These are phyloP conservation scores for Phialophora chinensis DNA, from an alignment of 2,329 filamentous ascomycete genomes.

Conservation along the genomic window DNA sequence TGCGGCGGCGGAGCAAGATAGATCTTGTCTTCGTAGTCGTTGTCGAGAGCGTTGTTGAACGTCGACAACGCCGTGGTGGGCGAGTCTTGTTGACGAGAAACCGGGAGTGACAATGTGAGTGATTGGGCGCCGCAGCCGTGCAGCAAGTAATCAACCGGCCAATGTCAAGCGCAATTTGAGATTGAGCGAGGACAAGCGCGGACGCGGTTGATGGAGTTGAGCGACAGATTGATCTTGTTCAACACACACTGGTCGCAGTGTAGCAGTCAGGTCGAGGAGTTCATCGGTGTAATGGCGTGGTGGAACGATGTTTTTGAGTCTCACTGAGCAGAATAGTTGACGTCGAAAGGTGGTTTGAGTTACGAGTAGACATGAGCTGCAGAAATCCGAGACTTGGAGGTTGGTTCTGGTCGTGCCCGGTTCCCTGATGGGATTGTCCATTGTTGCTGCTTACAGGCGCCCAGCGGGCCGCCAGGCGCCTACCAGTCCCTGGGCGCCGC, in stretches of 20 bases:
- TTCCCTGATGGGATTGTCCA: constrained; percentile 8
- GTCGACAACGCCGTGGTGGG: constrained; percentile 54
- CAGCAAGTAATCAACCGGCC: constrained; percentile 18
- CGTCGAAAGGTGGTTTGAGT: background rate
- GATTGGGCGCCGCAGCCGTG: constrained; percentile 24
- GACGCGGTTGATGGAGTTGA: background rate
- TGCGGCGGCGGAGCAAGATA: constrained; percentile 50
- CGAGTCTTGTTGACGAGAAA: constrained; percentile 32
- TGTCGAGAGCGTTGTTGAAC: constrained; percentile 31
- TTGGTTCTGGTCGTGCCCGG: background rate
- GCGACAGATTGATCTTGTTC: constrained; percentile 5
- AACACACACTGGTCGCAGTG: background rate
- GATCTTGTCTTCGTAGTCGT: constrained; percentile 49
- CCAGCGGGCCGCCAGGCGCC: constrained; percentile 4
- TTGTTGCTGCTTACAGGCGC: constrained; percentile 18
- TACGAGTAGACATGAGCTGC: background rate
- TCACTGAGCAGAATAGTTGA: constrained; percentile 14
- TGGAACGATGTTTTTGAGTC: constrained; percentile 12
- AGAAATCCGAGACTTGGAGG: constrained; percentile 1
- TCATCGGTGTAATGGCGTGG: background rate
- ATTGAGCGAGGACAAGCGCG: constrained; percentile 16
- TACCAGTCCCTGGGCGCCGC: background rate
- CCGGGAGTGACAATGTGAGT: constrained; percentile 26
- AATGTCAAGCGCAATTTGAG: constrained; percentile 7
- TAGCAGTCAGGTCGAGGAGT: background rate